phyloP scores from a whole-genome alignment of 345 rosid genomes.

The Passiflora organensis region DNA sequence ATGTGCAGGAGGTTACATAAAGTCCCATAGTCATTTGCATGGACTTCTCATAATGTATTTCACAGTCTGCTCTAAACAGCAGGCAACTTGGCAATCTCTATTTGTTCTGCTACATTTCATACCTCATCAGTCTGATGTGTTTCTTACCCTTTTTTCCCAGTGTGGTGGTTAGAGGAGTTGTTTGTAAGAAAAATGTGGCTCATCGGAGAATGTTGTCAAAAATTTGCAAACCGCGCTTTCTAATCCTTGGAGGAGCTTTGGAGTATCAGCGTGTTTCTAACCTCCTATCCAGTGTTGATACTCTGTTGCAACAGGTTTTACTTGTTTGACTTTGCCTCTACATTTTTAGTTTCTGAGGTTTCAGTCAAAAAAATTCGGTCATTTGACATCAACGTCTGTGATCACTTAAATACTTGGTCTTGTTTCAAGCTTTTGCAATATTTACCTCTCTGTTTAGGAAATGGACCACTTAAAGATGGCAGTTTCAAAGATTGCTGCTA shows the following conservation, averaged over 20 bases:
- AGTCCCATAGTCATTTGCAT: too few relatives aligned
- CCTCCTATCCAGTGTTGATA: conserved; percentile 23
- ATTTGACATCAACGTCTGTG: background rate
- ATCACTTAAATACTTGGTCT: too few relatives aligned
- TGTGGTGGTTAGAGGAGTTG: conserved; percentile 84
- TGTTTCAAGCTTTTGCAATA: too few relatives aligned
- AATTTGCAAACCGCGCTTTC: conserved; percentile 23
- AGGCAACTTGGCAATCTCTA: background rate
- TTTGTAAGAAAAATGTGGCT: conserved; percentile 96
- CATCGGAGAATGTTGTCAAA: conserved; percentile 85
- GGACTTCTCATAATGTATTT: too few relatives aligned
- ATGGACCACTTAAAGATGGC: conserved; percentile 96
- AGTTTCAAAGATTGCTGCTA: conserved; percentile 85
- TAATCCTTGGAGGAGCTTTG: conserved; percentile 18
- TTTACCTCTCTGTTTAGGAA: conserved; percentile 46
- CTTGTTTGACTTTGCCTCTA: background rate
- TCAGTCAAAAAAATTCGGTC: background rate
- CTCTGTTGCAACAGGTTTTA: conserved; percentile 27
- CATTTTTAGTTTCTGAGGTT: background rate
- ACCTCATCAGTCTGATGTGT: background rate
- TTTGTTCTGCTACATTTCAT: conserved; percentile 8
- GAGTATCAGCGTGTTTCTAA: conserved; percentile 22
- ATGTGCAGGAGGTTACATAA: too few relatives aligned
- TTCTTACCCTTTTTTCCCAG: conserved; percentile 39
- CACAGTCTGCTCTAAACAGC: too few relatives aligned